These are phyloP conservation scores for Diaporthe sp. DNA, from an alignment of 2,329 filamentous ascomycete species.

Conservation along the genomic window DNA sequence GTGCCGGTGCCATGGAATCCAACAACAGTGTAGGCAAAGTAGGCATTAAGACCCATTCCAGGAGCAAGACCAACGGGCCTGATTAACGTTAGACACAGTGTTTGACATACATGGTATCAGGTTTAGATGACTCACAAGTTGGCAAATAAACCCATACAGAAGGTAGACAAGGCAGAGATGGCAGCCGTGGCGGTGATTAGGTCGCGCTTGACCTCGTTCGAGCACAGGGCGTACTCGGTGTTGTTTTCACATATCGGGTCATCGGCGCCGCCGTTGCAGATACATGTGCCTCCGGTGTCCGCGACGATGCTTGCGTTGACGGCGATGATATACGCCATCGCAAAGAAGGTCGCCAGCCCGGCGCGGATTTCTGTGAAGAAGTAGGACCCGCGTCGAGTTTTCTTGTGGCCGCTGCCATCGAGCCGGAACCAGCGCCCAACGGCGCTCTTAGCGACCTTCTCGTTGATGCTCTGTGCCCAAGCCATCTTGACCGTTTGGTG, in stretches of 20 bases:
- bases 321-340: slow-evolving; percentile 68
- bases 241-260: slow-evolving; percentile 69
- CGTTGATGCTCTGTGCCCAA: slow-evolving; percentile 66
- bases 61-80: slow-evolving; percentile 78
- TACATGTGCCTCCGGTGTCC: slow-evolving; percentile 81
- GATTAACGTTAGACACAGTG: slow-evolving; percentile 3
- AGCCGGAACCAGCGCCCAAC: slow-evolving; percentile 84
- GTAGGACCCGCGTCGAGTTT: slow-evolving; percentile 74
- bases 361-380: slow-evolving; percentile 90
- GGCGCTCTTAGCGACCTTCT: slow-evolving; percentile 72
- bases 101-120: neutral
- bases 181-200: slow-evolving; percentile 88
- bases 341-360: slow-evolving; percentile 85
- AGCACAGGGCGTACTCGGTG: slow-evolving; percentile 74
- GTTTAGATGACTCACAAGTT: slow-evolving; percentile 70
- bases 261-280: slow-evolving; percentile 70
- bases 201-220: slow-evolving; percentile 78
- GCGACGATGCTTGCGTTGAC: slow-evolving; percentile 67
- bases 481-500: slow-evolving; percentile 54
- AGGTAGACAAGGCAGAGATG: slow-evolving; percentile 83
- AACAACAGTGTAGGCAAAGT: slow-evolving; percentile 87
- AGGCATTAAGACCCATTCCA: slow-evolving; percentile 88
- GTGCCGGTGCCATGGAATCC: slow-evolving; percentile 81
- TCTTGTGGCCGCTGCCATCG: slow-evolving; percentile 80
- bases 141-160: slow-evolving; percentile 86